phyloP scores from a whole-genome alignment of 2,329 filamentous ascomycete genomes.

The Didymella lethalis region DNA sequence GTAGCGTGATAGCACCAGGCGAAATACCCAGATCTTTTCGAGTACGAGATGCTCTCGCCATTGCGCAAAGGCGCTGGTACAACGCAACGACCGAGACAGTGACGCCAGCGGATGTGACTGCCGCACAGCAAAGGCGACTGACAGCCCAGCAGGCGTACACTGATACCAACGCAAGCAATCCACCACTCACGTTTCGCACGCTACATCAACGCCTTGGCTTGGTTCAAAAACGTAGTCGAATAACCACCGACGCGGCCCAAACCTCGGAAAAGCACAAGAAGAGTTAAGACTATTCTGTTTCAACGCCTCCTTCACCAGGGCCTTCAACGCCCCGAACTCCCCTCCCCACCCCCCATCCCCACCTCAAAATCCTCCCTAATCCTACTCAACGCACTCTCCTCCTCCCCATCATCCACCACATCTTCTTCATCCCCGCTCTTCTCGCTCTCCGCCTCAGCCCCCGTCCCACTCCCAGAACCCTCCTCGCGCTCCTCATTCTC shows the following conservation, averaged over 20 bases:
- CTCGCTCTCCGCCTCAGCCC: constrained; percentile 23
- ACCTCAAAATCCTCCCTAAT: constrained; percentile 18
- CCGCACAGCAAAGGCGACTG: not conserved
- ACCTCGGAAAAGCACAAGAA: too few species aligned
- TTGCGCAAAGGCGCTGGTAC: too few species aligned
- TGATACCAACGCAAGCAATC: not conserved
- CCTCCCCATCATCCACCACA: constrained; percentile 7
- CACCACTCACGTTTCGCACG: too few species aligned
- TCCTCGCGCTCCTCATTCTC: constrained; percentile 40
- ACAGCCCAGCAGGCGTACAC: not conserved
- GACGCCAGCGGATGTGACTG: not conserved
- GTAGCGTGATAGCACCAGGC: not conserved
- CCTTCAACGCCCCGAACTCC: not conserved
- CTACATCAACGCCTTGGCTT: too few species aligned
- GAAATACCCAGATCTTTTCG: constrained; percentile 8
- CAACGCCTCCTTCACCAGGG: too few species aligned
- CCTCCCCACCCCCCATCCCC: constrained; percentile 5
- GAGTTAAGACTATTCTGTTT: too few species aligned
- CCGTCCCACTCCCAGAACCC: constrained; percentile 35
- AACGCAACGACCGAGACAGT: not conserved
- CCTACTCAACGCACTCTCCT: constrained; percentile 15
- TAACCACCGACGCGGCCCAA: too few species aligned
- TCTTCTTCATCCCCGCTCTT: constrained; percentile 23
- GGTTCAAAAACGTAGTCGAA: too few species aligned
- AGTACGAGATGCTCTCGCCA: not conserved